phyloP scores from a whole-genome alignment of 352 stramenopile genomes.

The Thraustochytrium sp. region DNA sequence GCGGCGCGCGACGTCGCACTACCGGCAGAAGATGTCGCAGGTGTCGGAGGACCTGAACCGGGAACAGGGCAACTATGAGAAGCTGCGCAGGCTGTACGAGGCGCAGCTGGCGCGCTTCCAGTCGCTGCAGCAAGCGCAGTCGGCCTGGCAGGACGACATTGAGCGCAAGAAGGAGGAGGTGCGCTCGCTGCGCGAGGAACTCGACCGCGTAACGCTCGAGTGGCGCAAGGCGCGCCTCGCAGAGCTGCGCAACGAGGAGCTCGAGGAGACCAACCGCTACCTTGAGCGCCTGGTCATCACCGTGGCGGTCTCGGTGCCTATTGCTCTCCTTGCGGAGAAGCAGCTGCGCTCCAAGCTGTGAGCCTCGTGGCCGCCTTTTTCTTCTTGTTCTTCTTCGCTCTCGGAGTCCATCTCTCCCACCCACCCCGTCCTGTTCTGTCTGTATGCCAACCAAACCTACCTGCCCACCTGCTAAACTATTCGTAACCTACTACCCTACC shows the following conservation, averaged over 20 bases:
- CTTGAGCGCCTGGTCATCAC: conserved; percentile 39
- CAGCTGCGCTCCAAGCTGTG: conserved; percentile 34
- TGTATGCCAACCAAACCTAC: too few species aligned
- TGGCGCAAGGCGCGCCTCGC: conserved; percentile 22
- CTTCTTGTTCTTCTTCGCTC: background rate
- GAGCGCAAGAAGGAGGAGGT: conserved; percentile 29
- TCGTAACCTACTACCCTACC: too few species aligned
- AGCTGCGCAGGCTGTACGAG: background rate
- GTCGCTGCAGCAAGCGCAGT: background rate
- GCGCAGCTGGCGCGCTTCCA: background rate
- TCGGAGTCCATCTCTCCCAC: background rate
- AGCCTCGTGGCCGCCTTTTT: too few species aligned
- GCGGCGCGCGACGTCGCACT: background rate
- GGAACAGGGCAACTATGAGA: conserved; percentile 34
- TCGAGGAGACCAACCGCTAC: conserved; percentile 40
- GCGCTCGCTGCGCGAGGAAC: conserved; percentile 13
- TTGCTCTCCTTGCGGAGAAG: conserved; percentile 37
- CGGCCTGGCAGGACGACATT: background rate
- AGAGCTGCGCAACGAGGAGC: conserved; percentile 22
- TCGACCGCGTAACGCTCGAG: conserved; percentile 15
- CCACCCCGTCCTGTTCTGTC: background rate
- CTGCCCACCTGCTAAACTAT: too few species aligned
- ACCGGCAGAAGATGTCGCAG: conserved; percentile 17
- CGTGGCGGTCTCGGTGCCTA: conserved; percentile 18
- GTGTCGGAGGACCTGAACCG: background rate